Conservation (phyloP, 2,329 filamentous ascomycete genomes). For the Alternaria triticimaculans region DNA sequence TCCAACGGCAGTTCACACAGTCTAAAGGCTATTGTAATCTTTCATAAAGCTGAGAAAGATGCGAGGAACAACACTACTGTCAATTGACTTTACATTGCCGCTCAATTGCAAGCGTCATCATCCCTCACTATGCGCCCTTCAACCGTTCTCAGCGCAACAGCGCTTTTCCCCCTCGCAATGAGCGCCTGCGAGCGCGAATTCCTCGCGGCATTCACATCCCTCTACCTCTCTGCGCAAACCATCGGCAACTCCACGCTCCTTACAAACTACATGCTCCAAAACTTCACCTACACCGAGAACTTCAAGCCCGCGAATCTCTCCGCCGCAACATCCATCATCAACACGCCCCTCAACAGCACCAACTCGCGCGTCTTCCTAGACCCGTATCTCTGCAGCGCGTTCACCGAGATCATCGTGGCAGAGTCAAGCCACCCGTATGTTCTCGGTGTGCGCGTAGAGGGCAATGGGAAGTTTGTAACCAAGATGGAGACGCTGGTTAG, state of each 20-base stretch:
- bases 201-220: conserved; percentile 21
- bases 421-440: conserved; percentile 28
- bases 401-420: conserved; percentile 28
- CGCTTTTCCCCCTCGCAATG: not conserved
- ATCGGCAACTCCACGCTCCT: conserved; percentile 17
- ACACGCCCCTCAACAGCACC: conserved; percentile 25
- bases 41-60: not conserved
- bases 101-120: not conserved
- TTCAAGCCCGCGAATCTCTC: conserved; percentile 21
- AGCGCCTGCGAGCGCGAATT: conserved; percentile 7
- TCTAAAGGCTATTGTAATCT: too few relatives aligned
- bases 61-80: rapidly evolving
- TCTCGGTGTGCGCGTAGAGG: conserved; percentile 25
- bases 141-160: not conserved
- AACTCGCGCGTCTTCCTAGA: conserved; percentile 26
- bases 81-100: rapidly evolving
- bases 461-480: conserved; percentile 17
- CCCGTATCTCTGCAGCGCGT: conserved; percentile 25
- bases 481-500: conserved; percentile 31
- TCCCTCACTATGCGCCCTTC: not conserved
- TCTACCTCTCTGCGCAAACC: conserved; percentile 26
- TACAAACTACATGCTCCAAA: conserved; percentile 10
- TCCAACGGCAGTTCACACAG: not conserved
- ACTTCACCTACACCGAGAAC: conserved; percentile 32
- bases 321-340: conserved; percentile 20